These are phyloP conservation scores for Leccinum pellstonianum DNA, from an alignment of 768 basidiomycete species.

Conservation along the genomic window DNA sequence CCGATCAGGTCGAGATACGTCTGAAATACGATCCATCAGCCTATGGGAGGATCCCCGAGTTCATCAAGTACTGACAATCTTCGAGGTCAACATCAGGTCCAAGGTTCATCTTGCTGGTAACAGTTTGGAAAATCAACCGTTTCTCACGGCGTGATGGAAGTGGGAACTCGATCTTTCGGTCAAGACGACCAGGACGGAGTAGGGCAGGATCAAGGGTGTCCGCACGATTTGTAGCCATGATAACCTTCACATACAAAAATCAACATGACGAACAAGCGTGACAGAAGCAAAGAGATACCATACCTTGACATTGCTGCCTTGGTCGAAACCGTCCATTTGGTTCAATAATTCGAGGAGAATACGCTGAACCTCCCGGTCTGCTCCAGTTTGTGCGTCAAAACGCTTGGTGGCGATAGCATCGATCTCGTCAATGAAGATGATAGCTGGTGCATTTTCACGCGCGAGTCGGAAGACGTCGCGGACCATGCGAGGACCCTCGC, in stretches of 20 bases:
- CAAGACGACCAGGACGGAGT: constrained; percentile 94
- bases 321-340: constrained; percentile 99
- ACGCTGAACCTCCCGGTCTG: constrained; percentile 98
- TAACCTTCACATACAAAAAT: too few species aligned
- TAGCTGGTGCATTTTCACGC: constrained; percentile 93
- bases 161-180: constrained; percentile 99
- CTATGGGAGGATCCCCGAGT: constrained; percentile 8
- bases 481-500: constrained; percentile 99
- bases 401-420: constrained; percentile 99
- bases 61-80: constrained; percentile 70
- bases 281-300: constrained; percentile 40
- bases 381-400: constrained; percentile 99
- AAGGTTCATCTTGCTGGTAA: constrained; percentile 96
- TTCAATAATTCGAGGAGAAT: constrained; percentile 95
- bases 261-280: not conserved
- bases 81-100: constrained; percentile 97
- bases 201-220: constrained; percentile 98
- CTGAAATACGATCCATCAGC: constrained; percentile 41
- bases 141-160: constrained; percentile 92
- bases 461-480: constrained; percentile 98
- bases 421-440: constrained; percentile 99
- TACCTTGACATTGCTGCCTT: constrained; percentile 97
- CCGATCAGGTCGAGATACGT: constrained; percentile 94
- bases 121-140: constrained; percentile 96
- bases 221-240: constrained; percentile 99